Conservation (phyloP, 2,329 filamentous ascomycete species). For the Macrophomina pseudophaseolina region DNA sequence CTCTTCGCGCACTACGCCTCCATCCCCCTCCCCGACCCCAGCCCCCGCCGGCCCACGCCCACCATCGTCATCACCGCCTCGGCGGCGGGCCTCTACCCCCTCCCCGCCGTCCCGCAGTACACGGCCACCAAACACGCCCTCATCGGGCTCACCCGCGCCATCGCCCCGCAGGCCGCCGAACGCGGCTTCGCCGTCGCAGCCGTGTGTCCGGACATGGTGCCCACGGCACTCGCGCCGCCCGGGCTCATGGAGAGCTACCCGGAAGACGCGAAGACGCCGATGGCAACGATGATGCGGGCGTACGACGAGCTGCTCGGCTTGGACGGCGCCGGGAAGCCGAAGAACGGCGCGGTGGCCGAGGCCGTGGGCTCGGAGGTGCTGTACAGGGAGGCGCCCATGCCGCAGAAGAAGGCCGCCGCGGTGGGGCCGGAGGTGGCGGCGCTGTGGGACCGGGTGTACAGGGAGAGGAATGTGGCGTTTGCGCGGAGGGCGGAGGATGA, state of each 20-base stretch:
- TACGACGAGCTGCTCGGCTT: constrained; percentile 35
- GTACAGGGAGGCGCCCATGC: constrained; percentile 31
- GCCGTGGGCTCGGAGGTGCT: constrained; percentile 34
- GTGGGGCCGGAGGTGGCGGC: constrained; percentile 27
- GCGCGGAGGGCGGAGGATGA: constrained; percentile 17
- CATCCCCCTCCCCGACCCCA: constrained; percentile 25
- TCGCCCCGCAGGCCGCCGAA: constrained; percentile 32
- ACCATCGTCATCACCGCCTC: constrained; percentile 44
- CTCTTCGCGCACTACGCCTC: constrained; percentile 45
- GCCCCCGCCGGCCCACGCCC: constrained; percentile 28
- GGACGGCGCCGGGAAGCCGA: constrained; percentile 17
- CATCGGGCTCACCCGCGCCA: constrained; percentile 39
- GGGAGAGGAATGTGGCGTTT: constrained; percentile 36
- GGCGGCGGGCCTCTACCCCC: constrained; percentile 41
- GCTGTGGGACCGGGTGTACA: constrained; percentile 36
- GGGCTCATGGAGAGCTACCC: constrained; percentile 37
- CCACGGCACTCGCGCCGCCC: constrained; percentile 37
- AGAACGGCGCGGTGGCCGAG: constrained; percentile 37
- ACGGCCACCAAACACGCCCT: constrained; percentile 43
- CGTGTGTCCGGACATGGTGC: constrained; percentile 38
- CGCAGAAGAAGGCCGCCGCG: constrained; percentile 31
- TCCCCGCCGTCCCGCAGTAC: constrained; percentile 42
- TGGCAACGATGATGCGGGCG: constrained; percentile 38
- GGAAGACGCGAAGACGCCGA: constrained; percentile 38
- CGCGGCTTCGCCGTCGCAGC: constrained; percentile 37